These are phyloP conservation scores for Helianthus annuus DNA, from an alignment of 129 eudicot genomes.

Conservation along the genomic window HanXRQr2.0-SUNRISE NC_035436.2:155532463-155532962, in stretches of 20 bases:
- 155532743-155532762: constrained; percentile 45
- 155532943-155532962: constrained; percentile 77
- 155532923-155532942: constrained; percentile 68
- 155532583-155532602: background rate
- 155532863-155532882: constrained; percentile 26
- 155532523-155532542: too few species aligned
- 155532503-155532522: too few species aligned
- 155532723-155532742: constrained; percentile 83
- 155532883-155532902: constrained; percentile 82
- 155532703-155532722: constrained; percentile 66
- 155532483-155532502: too few species aligned
- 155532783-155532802: too few species aligned
- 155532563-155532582: background rate
- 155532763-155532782: background rate
- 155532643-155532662: background rate
- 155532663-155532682: constrained; percentile 57
- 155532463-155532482: too few species aligned
- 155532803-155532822: too few species aligned
- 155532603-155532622: too few species aligned
- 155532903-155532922: constrained; percentile 53
- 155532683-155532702: constrained; percentile 57
- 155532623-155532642: too few species aligned
- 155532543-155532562: background rate
- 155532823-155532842: background rate
- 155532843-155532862: constrained; percentile 5